These are phyloP conservation scores for Phytophthora cajani DNA, from an alignment of 352 stramenopile species.

Conservation along the genomic window DNA sequence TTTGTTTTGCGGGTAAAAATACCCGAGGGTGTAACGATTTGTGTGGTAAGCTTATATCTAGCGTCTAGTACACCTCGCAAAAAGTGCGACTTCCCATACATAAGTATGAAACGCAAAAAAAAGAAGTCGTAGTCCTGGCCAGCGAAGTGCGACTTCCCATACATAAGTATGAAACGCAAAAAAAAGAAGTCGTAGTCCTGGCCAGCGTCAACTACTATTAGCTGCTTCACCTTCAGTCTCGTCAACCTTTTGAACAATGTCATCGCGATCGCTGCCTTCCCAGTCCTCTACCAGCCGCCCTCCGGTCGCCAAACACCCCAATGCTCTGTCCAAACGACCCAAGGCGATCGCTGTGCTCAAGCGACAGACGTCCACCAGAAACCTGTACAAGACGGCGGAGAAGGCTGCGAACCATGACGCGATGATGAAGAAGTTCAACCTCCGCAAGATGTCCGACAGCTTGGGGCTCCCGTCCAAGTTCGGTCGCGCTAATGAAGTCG, in stretches of 20 bases:
- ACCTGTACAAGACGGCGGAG: slow-evolving; percentile 5
- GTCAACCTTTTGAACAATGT: background rate
- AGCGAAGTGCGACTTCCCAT: background rate
- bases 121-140: background rate
- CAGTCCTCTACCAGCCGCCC: background rate
- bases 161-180: too few relatives aligned
- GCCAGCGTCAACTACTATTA: background rate
- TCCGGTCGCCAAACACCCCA: background rate
- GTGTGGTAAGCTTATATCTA: too few relatives aligned
- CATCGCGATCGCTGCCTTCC: background rate
- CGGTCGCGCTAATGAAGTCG: background rate
- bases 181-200: background rate
- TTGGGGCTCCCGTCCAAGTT: background rate
- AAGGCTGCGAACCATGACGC: slow-evolving; percentile 9
- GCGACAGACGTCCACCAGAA: background rate
- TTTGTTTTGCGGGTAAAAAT: too few relatives aligned
- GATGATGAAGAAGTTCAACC: slow-evolving; percentile 16
- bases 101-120: background rate
- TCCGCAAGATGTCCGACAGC: slow-evolving; percentile 11
- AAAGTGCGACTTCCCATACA: too few relatives aligned
- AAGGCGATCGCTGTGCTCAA: background rate
- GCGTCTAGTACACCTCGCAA: too few relatives aligned
- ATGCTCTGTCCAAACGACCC: background rate
- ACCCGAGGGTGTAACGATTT: too few relatives aligned
- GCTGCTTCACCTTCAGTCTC: background rate